Evolutionary conservation across 2,329 filamentous ascomycete genomes (phyloP), one percentile per base, ranked within the genome.

Genomic region (Colletotrichum australisinense): DNA sequence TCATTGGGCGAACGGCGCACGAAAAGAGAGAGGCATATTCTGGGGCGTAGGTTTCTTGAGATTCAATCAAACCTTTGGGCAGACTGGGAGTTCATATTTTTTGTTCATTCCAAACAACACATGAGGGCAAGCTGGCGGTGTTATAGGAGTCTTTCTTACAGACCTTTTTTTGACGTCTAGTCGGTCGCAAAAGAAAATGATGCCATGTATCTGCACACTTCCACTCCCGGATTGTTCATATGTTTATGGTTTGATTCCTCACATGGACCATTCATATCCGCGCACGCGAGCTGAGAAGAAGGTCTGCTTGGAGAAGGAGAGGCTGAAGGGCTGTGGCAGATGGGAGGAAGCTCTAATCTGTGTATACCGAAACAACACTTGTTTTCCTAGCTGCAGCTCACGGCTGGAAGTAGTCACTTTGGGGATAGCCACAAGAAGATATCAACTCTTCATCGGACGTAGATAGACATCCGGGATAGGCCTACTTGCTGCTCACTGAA

Each of bases 1-100:
- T 63, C 42, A 53, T 58, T 72, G 67, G 74, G 74, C 73, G 74
- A 75, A 75, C 67, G 74, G 74, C 74, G 74, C 69, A 75, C 73
- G 69, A 75, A 74, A 75, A 74, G 70, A 74, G 71, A 73, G 68
- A 74, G 71, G 71, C 71, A 74, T 74, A 74, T 71, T 58, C 71
- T 64, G 71, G 67, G 71, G 71, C 67, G 71, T 63, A 67, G 71
- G 71, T 74, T 74, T 72, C 67, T 72, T 73, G 70, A 73, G 46
- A 69, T 65, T 72, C 68, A 72, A 74, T n/a, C 67, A 69, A 73
- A 73, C 63, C 68, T 72, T 66, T 72, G 62, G 71, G 68, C 67
- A 74, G 71, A 74, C 62, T 72, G 68, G 71, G 71, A 74, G 56
- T 74, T 72, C n/a, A 32, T 49, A 28, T 63, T 69, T 65, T 60